Evolutionary conservation across 2,329 filamentous ascomycete species (phyloP), one percentile per base, ranked within the genome.

Genomic region (Colletotrichum tamarilloi): DNA sequence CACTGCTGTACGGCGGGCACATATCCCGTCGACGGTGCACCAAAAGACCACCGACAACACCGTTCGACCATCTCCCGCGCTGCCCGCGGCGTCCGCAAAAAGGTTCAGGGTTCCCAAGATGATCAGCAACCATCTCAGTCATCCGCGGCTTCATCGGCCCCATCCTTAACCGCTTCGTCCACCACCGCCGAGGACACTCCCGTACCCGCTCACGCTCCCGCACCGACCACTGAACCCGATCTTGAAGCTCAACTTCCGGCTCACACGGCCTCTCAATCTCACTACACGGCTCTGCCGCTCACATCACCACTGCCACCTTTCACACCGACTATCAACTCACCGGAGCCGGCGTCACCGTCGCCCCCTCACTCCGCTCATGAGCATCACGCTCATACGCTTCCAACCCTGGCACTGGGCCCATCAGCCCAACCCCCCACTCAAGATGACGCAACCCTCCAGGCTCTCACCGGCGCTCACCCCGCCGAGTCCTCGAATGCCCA

Each of bases 111-210:
- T 49, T 49, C 42, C 42, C 42, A 49, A 49, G 42, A 49, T 22
- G 68, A 62, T 22, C 42, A 71, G 30, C 63, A 63, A 56, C 42
- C 63, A 26, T 46, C 64, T 63, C 57, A 67, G 59, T 46, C 57
- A 30, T 32, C n/a, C 26, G 60, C 62, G 56, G 64, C 67, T 30
- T 62, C 59, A 49, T 62, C 67, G 49, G 68, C 62, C 72, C 62
- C 68, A 74, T 74, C 72, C 46, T 53, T 70, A 62, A 35, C 67
- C 70, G 57, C 67, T 53, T 62, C 71, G 35, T 67, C 72, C 52
- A 67, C 62, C 57, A 72, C 19, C 62, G 62, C 72, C 68, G 71
- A 72, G 68, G 58, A 59, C 46, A 60, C 70, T 26, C 11, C 58
- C 26, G 62, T 49, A 42, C 52, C 62, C 5, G 22, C 49, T 32